phyloP scores from a whole-genome alignment of 345 rosid species.

The Brassica rapa region DNA sequence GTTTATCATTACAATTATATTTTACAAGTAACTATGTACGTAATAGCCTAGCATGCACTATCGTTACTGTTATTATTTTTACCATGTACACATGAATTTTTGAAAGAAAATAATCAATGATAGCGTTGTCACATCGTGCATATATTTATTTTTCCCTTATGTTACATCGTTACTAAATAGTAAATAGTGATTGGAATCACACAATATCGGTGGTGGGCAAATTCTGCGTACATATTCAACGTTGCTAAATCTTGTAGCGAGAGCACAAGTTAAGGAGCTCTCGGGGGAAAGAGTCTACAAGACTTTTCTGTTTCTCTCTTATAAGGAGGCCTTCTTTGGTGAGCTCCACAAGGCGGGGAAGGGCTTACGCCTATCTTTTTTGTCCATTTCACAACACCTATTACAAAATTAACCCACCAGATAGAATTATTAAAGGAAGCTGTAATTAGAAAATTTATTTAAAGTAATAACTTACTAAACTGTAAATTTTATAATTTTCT shows the following conservation, averaged over 20 bases:
- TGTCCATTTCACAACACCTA: neutral
- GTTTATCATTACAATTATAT: neutral
- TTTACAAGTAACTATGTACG: neutral
- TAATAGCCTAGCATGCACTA: neutral
- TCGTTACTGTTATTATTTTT: no score
- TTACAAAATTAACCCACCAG: neutral
- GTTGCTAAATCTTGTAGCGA: neutral
- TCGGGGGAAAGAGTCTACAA: neutral
- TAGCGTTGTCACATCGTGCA: neutral
- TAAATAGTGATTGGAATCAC: neutral
- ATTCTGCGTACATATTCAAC: neutral
- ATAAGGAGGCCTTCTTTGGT: neutral
- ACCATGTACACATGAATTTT: neutral
- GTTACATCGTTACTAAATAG: neutral
- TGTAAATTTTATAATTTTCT: neutral
- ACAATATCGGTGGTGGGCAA: neutral
- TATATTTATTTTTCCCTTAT: no score
- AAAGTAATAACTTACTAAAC: neutral
- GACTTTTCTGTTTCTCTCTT: neutral
- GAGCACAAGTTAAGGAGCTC: neutral
- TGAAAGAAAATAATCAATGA: neutral
- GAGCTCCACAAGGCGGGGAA: neutral
- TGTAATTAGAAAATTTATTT: neutral
- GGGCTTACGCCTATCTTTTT: neutral
- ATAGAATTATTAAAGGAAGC: no score